These are phyloP conservation scores for Dioscorea dumetorum DNA, from an alignment of 106 monocot genomes.

Conservation along the genomic window DNA sequence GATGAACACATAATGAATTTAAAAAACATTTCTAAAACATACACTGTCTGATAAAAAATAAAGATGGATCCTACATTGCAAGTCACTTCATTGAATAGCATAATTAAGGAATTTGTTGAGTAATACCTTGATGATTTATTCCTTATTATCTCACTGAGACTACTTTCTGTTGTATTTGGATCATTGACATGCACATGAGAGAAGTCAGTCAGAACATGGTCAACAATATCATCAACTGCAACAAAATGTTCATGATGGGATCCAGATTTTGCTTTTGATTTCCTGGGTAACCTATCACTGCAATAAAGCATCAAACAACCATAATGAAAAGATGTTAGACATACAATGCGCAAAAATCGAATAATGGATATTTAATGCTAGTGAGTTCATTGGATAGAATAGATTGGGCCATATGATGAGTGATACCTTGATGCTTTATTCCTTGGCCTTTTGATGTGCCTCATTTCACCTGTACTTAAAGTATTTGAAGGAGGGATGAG, in stretches of 20 bases:
- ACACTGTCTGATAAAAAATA: no score
- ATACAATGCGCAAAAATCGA: no score
- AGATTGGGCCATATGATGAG: not conserved
- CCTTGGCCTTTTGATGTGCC: not conserved
- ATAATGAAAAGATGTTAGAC: no score
- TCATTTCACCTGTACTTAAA: constrained; percentile 3
- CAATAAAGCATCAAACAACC: not conserved
- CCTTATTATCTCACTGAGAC: not conserved
- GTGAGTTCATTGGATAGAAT: not conserved
- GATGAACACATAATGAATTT: no score
- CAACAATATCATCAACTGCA: not conserved
- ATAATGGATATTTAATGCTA: no score
- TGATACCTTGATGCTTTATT: constrained; percentile 4
- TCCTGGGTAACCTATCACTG: not conserved
- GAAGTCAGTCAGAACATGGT: not conserved
- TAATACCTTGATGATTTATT: constrained; percentile 19
- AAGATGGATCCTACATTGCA: no score
- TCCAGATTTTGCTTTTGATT: not conserved
- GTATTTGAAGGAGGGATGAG: not conserved
- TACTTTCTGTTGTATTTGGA: not conserved
- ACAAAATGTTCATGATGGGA: no score
- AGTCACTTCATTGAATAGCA: no score
- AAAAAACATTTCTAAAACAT: no score
- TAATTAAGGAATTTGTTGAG: no score
- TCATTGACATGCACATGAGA: not conserved